A percentile compares a stretch with the other conserved stretches of the same genome.
Evolutionary conservation across 176 grass and related monocot genomes (phyloP).

Genomic region (Bonia amplexicaulis): DNA sequence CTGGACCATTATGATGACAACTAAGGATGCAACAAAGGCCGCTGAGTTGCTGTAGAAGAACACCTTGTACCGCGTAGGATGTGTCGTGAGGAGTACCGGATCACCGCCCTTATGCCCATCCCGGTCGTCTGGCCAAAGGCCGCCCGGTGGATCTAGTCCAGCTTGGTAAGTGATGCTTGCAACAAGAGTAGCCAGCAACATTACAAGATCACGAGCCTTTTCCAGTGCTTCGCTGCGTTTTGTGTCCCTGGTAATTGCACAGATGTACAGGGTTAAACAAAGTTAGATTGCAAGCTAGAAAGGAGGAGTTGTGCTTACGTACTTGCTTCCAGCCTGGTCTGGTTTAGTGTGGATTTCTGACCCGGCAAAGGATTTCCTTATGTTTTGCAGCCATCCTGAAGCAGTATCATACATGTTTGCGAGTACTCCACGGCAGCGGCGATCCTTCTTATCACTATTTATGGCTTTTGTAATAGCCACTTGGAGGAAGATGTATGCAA

Average conservation of each 20-base stretch:
- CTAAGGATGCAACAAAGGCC: constrained; percentile 40
- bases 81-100: constrained; percentile 26
- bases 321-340: neutral
- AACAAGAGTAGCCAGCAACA: constrained; percentile 49
- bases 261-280: neutral
- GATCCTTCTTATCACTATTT: too few relatives aligned
- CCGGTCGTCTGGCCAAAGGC: constrained; percentile 24
- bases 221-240: neutral
- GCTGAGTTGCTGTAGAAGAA: constrained; percentile 51
- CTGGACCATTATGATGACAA: constrained; percentile 40
- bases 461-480: neutral
- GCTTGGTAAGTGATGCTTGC: constrained; percentile 48
- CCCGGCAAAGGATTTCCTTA: too few relatives aligned
- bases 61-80: neutral
- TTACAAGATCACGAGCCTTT: neutral
- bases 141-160: constrained; percentile 42
- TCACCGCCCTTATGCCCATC: neutral
- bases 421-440: too few relatives aligned
- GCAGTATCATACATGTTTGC: too few relatives aligned
- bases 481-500: constrained; percentile 31
- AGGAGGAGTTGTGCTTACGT: neutral
- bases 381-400: too few relatives aligned
- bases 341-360: neutral
- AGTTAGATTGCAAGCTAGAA: too few relatives aligned
- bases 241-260: neutral